Percentiles rank a stretch among this genome's conserved stretches.
Conservation (phyloP, 2,329 filamentous ascomycete species). For the Aspergillus nomiae region DNA sequence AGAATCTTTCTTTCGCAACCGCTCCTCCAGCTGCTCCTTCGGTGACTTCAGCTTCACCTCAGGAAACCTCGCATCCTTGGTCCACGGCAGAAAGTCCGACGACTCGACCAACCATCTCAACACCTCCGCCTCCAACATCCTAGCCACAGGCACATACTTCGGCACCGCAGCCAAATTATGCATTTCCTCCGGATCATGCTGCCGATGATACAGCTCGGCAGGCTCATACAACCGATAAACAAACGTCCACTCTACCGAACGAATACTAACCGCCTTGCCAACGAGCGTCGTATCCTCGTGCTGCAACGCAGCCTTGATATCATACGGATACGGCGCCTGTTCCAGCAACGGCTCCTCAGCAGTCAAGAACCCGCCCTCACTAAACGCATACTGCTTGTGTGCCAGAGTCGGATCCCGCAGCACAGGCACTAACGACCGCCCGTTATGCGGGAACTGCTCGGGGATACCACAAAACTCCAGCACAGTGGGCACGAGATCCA, state of each 20-base stretch:
- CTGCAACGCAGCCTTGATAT: constrained; percentile 50
- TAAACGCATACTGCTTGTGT: constrained; percentile 48
- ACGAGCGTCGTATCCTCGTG: constrained; percentile 48
- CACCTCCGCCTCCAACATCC: constrained; percentile 33
- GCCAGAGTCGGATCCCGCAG: constrained; percentile 33
- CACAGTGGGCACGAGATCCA: background rate
- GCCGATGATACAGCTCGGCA: constrained; percentile 46
- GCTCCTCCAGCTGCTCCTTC: constrained; percentile 15
- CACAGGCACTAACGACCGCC: background rate
- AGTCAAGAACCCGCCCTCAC: constrained; percentile 49
- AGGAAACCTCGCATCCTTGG: constrained; percentile 38
- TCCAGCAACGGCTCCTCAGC: constrained; percentile 51
- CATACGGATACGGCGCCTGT: constrained; percentile 48
- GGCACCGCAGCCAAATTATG: constrained; percentile 31
- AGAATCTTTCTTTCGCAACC: background rate
- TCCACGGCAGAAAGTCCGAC: constrained; percentile 41
- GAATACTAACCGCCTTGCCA: constrained; percentile 43
- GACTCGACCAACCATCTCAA: constrained; percentile 43
- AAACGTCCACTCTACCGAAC: constrained; percentile 40
- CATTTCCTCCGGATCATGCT: constrained; percentile 30
- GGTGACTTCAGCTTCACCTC: constrained; percentile 37
- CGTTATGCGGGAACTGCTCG: background rate
- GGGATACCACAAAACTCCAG: background rate
- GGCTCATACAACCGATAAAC: constrained; percentile 52
- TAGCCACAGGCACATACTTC: background rate